Evolutionary conservation across 2,329 filamentous ascomycete genomes (phyloP).

Genomic region (Drechslerella coelobrocha): DNA sequence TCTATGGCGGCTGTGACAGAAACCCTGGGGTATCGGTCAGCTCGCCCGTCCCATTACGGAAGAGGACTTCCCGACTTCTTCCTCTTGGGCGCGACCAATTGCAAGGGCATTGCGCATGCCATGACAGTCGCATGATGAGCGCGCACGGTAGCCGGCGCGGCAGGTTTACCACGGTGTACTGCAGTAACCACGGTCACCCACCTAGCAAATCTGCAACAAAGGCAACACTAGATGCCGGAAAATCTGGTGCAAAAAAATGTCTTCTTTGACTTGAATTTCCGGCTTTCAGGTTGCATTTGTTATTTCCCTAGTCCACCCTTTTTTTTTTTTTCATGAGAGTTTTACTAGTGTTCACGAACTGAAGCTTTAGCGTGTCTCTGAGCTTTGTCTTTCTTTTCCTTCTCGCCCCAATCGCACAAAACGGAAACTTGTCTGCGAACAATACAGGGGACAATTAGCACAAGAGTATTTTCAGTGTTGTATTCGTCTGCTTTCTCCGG

Average conservation of each 20-base stretch:
- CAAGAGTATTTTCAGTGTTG: background rate
- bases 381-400: constrained; percentile 21
- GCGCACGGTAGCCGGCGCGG: constrained; percentile 17
- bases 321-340: constrained; percentile 10
- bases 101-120: constrained; percentile 30
- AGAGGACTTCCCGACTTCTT: constrained; percentile 39
- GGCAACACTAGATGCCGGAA: constrained; percentile 23
- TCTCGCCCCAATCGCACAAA: constrained; percentile 18
- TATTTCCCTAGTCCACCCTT: constrained; percentile 5
- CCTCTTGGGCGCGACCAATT: constrained; percentile 10
- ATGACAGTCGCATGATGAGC: constrained; percentile 43
- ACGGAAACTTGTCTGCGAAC: constrained; percentile 37
- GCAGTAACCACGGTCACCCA: constrained; percentile 19
- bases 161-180: constrained; percentile 16
- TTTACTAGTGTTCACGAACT: background rate
- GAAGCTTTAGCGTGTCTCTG: constrained; percentile 18
- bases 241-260: constrained; percentile 13
- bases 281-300: constrained; percentile 9
- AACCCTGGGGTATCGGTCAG: constrained; percentile 8
- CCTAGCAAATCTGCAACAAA: constrained; percentile 35
- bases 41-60: constrained; percentile 9
- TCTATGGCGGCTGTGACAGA: background rate
- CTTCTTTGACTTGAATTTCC: constrained; percentile 1
- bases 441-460: background rate
- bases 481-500: constrained; percentile 29